Conservation (phyloP, 108 stramenopile species). For the Skeletonema marinoi region DNA sequence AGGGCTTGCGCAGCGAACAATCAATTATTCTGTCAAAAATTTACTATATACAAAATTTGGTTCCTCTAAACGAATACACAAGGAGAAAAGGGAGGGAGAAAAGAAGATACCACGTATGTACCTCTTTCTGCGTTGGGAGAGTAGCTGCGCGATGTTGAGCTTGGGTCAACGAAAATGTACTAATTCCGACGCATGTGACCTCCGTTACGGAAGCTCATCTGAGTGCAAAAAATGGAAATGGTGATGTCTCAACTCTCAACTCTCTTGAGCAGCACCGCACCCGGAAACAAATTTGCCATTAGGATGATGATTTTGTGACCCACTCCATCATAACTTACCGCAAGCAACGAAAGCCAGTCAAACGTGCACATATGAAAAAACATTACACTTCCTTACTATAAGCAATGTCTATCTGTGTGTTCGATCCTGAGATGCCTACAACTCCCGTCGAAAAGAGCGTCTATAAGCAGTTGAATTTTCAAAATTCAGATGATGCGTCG, state of each 20-base stretch:
- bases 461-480: neutral
- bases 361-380: neutral
- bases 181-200: slow-evolving; percentile 3
- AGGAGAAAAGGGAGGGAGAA: no score
- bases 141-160: neutral
- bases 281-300: neutral
- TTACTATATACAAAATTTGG: no score
- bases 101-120: no score
- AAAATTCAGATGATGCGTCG: neutral
- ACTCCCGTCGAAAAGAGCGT: neutral
- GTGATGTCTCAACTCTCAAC: neutral
- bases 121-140: neutral
- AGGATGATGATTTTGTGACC: neutral
- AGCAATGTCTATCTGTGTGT: neutral
- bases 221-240: neutral
- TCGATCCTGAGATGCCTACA: slow-evolving; percentile 1
- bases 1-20: no score
- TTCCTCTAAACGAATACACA: no score
- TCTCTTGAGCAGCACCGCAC: neutral
- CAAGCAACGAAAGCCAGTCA: neutral
- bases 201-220: neutral
- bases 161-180: neutral
- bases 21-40: no score
- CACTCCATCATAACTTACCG: no score
- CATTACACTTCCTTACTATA: neutral